Evolutionary conservation across 1,139 yeast genomes (phyloP), one percentile per base, ranked within the genome.

Genomic region (Zygosaccharomyces pseudobailii): DNA sequence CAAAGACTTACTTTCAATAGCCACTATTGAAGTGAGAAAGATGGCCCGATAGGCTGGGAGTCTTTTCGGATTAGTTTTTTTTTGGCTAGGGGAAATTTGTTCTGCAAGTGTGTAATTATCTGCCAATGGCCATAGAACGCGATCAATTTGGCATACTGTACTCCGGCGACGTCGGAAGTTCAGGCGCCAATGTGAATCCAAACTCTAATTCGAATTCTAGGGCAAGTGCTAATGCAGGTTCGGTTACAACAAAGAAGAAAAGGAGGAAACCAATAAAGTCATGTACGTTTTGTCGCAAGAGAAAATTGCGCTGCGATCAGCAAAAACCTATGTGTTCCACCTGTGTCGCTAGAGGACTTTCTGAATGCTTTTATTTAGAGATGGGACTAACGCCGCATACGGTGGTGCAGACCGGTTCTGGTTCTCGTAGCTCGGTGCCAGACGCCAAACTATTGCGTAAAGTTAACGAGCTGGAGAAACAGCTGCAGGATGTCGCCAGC

Each of bases 281-380:
- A 0, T 65, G 69, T 47, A 49, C 61, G n/a, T 59, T 59, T 21
- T 63, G 69, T 48, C 56, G 62, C 6, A 24, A 57, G 5, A 51
- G 65, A 23, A 63, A 65, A 49, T 51, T 60, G 24, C 63, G 63
- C 34, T 64, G 68, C 51, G 66, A 65, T 40, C 61, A 61, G 37
- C 54, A 50, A 9, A 56, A 52, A 32, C 68, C 68, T 3, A 37
- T 40, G 17, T 65, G 68, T 30, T 42, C 61, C 5, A 52, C 63
- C 1, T 65, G 69, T 51, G 43, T 52, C 25, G 55, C 49, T 41
- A 57, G 57, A 43, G 44, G 48, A 5, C 54, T 59, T 10, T 59
- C 65, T 0, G 53, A 52, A 1, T 56, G 58, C 30, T 39, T 59
- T 13, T 62, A 65, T 41, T 49, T 59, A 43, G 59, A 56, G 22